phyloP scores from a whole-genome alignment of 495 filamentous ascomycete species.

The Hyaloscypha hepaticicola region DNA sequence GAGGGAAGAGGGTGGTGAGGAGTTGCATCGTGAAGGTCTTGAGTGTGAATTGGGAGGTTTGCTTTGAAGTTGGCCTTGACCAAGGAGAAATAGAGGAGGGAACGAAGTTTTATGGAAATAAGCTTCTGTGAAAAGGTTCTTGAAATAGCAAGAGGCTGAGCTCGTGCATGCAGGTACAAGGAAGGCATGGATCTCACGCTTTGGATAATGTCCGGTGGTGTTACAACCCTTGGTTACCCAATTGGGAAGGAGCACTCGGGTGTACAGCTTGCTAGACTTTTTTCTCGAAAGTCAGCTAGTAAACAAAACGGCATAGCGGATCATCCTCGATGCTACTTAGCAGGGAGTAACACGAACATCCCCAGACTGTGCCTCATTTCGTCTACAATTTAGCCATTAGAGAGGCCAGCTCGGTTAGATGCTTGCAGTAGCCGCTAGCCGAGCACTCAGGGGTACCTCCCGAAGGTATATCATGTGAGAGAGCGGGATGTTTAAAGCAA shows the following conservation, averaged over 20 bases:
- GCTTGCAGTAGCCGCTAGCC: neutral
- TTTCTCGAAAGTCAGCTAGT: neutral
- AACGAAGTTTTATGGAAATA: neutral
- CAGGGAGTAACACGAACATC: neutral
- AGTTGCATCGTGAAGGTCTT: neutral
- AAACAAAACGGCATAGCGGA: neutral
- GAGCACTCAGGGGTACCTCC: neutral
- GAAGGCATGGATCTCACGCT: neutral
- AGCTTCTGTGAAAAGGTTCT: neutral
- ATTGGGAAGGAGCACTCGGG: neutral
- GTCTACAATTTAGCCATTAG: neutral
- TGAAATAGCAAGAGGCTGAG: neutral
- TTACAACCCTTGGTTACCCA: neutral
- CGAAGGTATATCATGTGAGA: neutral
- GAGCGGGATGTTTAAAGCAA: neutral
- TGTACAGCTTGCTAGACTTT: too few relatives aligned
- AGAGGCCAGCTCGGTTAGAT: neutral
- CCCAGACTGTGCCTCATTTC: neutral
- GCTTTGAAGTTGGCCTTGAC: too few relatives aligned
- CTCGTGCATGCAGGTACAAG: neutral
- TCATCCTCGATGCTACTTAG: neutral
- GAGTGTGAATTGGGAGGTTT: too few relatives aligned
- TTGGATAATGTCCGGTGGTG: neutral
- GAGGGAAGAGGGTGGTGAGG: slow-evolving; percentile 3
- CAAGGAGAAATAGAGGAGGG: neutral